Evolutionary conservation across 768 basidiomycete species (phyloP), one percentile per base, ranked within the genome.

Genomic region (button mushroom (Agaricus bisporus)): DNA sequence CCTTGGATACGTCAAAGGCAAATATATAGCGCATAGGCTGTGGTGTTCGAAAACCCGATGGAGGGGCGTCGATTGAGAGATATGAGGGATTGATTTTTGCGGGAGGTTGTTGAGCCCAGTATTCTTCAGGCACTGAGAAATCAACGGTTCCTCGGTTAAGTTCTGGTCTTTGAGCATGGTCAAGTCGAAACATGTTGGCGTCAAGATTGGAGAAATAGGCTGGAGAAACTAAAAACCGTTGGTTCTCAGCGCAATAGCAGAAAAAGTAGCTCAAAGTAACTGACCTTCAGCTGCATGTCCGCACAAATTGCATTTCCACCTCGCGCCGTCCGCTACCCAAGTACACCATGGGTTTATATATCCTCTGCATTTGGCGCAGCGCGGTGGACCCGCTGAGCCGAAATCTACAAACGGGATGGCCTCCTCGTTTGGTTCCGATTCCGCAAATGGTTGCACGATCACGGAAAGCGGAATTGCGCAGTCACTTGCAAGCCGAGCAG

Each of bases 331-430:
- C 8, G 86, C 79, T 17, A 79, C 70, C 84, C 91, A 99, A 22
- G 73, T 73, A 66, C 87, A 92, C 93, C 93, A 98, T 0, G 94
- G 88, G 63, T 98, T 98, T 60, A 99, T 76, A 66, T 98, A 99
- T 0, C 78, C 91, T 59, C 91, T 78, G 67, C 97, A 99, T 32
- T 79, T 74, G 42, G 75, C 79, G 61, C 97, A 99, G 29, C 97
- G 79, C 20, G 88, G 79, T 11, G 95, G 97, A 11, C 93, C 94
- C 1, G 66, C 64, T 22, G 75, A 73, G 5, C 85, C 85, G 29
- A 82, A 79, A 51, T 89, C 81, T 4, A 98, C 82, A 5, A 91
- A 59, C 0, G 93, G 91, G 11, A 98, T 70, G 0, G 83, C 77
- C 41, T 93, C 89, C 67, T 97, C 91, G 44, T 82, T 76, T 4